These are phyloP conservation scores for Exophiala spinifera DNA, from an alignment of 2,329 filamentous ascomycete species.

Conservation along the genomic window DNA sequence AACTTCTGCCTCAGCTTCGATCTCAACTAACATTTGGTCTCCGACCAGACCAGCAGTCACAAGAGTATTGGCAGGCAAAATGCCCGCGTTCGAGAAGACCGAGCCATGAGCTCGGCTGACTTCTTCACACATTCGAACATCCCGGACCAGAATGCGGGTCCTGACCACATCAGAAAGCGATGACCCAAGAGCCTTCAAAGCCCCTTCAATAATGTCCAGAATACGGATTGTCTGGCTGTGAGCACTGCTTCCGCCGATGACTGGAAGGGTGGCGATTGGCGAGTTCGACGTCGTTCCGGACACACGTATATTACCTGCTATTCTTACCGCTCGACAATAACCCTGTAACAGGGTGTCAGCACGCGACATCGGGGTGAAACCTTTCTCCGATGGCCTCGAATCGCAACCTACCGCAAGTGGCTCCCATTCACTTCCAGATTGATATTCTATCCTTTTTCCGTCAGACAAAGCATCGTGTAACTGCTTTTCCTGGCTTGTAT, in stretches of 20 bases:
- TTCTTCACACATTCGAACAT: background rate
- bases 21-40: slow-evolving; percentile 1
- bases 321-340: background rate
- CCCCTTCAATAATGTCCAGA: background rate
- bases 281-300: background rate
- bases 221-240: background rate
- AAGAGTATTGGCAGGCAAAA: background rate
- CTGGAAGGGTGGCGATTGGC: background rate
- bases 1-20: background rate
- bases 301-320: background rate
- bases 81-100: background rate
- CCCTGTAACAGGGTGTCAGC: background rate
- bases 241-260: background rate
- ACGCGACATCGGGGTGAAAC: background rate
- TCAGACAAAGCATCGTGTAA: background rate
- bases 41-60: background rate
- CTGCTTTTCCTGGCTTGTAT: background rate
- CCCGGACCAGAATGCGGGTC: background rate
- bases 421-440: background rate
- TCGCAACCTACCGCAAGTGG: background rate
- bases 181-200: background rate
- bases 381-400: background rate
- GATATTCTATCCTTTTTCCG: background rate
- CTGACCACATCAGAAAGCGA: background rate
- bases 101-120: slow-evolving; percentile 1